Evolutionary conservation across 371 early-diverging fungal genomes (phyloP).

Genomic region (Mucor indicus): DNA sequence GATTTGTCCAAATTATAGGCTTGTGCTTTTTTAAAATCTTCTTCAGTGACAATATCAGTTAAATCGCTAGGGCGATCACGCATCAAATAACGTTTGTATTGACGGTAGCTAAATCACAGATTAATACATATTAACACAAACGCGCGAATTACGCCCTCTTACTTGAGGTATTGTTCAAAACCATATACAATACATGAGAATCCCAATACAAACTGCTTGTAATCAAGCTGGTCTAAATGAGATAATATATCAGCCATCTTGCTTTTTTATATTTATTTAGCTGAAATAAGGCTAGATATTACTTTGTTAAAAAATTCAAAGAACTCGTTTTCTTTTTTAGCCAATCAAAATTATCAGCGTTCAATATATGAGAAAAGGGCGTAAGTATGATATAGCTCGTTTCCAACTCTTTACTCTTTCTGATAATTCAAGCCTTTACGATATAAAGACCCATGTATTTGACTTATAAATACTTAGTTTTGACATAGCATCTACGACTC

Average conservation of each 20-base stretch:
- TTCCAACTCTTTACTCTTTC: no score
- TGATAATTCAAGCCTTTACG: no score
- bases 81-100: constrained; percentile 70
- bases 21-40: constrained; percentile 82
- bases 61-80: constrained; percentile 64
- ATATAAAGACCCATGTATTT: no score
- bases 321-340: no score
- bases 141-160: neutral
- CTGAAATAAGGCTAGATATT: no score
- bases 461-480: no score
- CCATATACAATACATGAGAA: constrained; percentile 64
- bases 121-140: neutral
- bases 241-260: constrained; percentile 15
- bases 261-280: no score
- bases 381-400: no score
- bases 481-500: no score
- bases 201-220: constrained; percentile 74
- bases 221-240: constrained; percentile 39
- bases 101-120: constrained; percentile 54
- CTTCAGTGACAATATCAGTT: constrained; percentile 60
- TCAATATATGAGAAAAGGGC: no score
- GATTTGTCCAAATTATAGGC: constrained; percentile 88
- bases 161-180: constrained; percentile 72
- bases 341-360: no score
- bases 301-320: no score